phyloP scores from a whole-genome alignment of 257 asterid species.

The Solanum lignicaule region DNA sequence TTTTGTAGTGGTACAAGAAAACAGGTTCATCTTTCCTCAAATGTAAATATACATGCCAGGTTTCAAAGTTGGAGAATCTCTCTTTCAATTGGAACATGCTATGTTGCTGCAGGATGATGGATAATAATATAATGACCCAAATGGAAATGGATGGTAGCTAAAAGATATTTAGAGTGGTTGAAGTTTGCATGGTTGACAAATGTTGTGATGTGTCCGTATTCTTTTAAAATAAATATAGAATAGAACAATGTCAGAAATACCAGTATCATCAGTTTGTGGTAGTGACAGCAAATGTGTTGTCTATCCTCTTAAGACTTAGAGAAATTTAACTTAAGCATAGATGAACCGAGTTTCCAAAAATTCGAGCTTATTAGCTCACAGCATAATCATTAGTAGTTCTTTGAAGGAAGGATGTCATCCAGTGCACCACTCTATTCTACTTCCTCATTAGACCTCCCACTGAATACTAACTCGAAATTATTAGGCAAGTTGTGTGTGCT shows the following conservation, averaged over 20 bases:
- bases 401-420: background rate
- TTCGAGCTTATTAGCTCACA: background rate
- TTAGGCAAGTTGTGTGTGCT: background rate
- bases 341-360: background rate
- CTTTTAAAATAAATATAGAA: background rate
- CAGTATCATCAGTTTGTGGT: background rate
- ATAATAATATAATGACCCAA: background rate
- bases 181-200: background rate
- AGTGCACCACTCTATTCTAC: background rate
- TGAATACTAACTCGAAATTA: background rate
- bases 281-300: background rate
- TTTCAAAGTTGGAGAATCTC: background rate
- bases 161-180: background rate
- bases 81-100: background rate
- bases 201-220: background rate
- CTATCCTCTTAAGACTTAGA: background rate
- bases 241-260: background rate
- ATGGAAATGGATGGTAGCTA: background rate
- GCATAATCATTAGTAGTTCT: background rate
- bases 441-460: background rate
- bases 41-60: background rate
- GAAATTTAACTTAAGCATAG: background rate
- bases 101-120: background rate
- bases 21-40: background rate
- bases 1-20: background rate